Evolutionary conservation across 495 filamentous ascomycete genomes (phyloP).

Genomic region (Hyaloscypha finlandica): DNA sequence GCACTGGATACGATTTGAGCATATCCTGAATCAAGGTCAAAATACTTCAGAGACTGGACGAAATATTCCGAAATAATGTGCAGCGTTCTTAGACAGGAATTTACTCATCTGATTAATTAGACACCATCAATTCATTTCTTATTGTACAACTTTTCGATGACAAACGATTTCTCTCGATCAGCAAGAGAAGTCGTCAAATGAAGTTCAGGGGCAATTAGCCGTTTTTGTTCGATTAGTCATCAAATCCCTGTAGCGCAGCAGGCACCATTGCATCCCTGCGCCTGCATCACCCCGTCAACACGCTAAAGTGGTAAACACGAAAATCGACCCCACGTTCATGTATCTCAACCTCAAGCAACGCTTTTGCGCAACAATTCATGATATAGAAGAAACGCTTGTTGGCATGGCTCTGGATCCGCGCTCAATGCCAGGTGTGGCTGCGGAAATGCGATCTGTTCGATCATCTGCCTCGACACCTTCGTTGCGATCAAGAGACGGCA

Average conservation of each 20-base stretch:
- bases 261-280: background rate
- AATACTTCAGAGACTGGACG: no score
- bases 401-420: slow-evolving; percentile 47
- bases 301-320: slow-evolving; percentile 13
- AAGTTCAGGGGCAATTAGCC: no score
- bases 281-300: background rate
- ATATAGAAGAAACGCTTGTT: slow-evolving; percentile 46
- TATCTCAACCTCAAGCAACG: slow-evolving; percentile 40
- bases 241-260: background rate
- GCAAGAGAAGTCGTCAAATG: no score
- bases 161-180: no score
- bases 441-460: slow-evolving; percentile 43
- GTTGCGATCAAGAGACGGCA: slow-evolving; percentile 70
- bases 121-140: no score
- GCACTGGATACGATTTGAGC: no score
- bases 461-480: slow-evolving; percentile 69
- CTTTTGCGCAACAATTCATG: slow-evolving; percentile 39
- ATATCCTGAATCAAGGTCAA: no score
- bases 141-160: no score
- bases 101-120: no score
- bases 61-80: no score
- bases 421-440: slow-evolving; percentile 45
- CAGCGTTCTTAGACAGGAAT: no score
- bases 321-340: slow-evolving; percentile 32
- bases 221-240: no score